Base-by-base conservation (phyloP, 2,329 filamentous ascomycete species). In the Coccinonectria pachysandricola region DNA sequence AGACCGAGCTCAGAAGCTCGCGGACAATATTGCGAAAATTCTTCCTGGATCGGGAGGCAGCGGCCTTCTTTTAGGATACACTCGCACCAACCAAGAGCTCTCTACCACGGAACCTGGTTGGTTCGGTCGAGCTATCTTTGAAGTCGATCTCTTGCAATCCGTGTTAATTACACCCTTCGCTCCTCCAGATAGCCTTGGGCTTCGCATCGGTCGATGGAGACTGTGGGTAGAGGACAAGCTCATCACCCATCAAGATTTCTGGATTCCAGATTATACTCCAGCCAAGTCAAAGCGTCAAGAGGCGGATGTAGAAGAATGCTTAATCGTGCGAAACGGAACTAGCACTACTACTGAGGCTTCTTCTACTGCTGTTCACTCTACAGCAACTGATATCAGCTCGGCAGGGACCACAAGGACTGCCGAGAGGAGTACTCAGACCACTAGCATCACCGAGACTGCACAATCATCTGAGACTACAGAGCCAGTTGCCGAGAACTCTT, bases 151-250 rank as follows among this genome's bases (percentile, higher is more conserved):
- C 12, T 18, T 40, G 4, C 30, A 40, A 24, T 20, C 24, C 2
- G 25, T 30, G 3, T 8, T 32, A 3, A 8, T 20, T 2, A 23
- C 20, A 10, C 24, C 31, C 6, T 13, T 23, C 15, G 14, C 12
- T 9, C 26, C 26, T 0, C n/a, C 10, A 2, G 23, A 27, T 2
- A 26, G 25, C 11, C 8, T 19, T n/a, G 32, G 17, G 9, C 31
- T 19, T 16, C 21, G 19, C 3, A 23, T 34, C 5, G 37, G 20
- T 11, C 28, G 35, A 21, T 41, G 37, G 39, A 36, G 39, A 12
- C 27, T 39, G 9, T 41, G 39, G 39, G 37, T 41, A 12, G 39
- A 41, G 21, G 39, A 36, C 12, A 16, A 26, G 10, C 26, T 40
- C 6, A 19, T 38, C 4, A 32, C 32, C 1, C 32, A 14, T 2